These are phyloP conservation scores for Phytophthora nicotianae DNA, from an alignment of 352 stramenopile species.

Conservation along the genomic window DNA sequence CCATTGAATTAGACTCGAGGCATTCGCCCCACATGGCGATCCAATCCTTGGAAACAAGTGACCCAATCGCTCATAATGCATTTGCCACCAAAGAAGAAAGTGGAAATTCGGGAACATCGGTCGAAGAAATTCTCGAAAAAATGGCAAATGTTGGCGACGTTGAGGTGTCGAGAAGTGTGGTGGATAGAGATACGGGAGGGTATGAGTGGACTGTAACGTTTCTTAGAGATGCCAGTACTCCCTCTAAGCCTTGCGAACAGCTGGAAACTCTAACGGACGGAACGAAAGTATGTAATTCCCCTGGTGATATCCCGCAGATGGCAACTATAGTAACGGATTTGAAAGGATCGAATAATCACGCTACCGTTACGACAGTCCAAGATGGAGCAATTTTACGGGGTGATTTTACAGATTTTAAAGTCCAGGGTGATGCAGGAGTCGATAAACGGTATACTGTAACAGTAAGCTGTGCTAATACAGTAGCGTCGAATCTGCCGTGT, in stretches of 20 bases:
- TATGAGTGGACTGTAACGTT: slow-evolving; percentile 97
- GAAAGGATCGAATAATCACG: slow-evolving; percentile 32
- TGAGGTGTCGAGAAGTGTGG: slow-evolving; percentile 82
- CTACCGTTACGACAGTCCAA: slow-evolving; percentile 36
- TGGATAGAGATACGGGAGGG: slow-evolving; percentile 89
- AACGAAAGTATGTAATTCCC: slow-evolving; percentile 89
- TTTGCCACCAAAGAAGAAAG: slow-evolving; percentile 88
- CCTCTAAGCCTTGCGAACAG: slow-evolving; percentile 54
- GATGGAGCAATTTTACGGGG: slow-evolving; percentile 87
- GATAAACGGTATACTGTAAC: slow-evolving; percentile 38
- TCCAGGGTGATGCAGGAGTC: slow-evolving; percentile 74
- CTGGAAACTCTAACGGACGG: slow-evolving; percentile 57
- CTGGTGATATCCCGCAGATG: slow-evolving; percentile 92
- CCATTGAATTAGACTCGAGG: slow-evolving; percentile 87
- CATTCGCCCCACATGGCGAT: slow-evolving; percentile 23
- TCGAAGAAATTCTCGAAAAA: slow-evolving; percentile 96
- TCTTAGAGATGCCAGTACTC: slow-evolving; percentile 78
- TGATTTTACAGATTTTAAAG: slow-evolving; percentile 89
- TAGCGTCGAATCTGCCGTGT: slow-evolving; percentile 1
- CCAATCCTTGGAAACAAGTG: neutral
- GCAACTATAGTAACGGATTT: slow-evolving; percentile 29
- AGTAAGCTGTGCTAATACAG: slow-evolving; percentile 11
- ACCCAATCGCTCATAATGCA: slow-evolving; percentile 86
- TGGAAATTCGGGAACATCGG: slow-evolving; percentile 88
- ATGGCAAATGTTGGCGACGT: slow-evolving; percentile 96